phyloP scores from a whole-genome alignment of 129 eudicot genomes.

The Rutidosis leptorrhynchoides region DNA sequence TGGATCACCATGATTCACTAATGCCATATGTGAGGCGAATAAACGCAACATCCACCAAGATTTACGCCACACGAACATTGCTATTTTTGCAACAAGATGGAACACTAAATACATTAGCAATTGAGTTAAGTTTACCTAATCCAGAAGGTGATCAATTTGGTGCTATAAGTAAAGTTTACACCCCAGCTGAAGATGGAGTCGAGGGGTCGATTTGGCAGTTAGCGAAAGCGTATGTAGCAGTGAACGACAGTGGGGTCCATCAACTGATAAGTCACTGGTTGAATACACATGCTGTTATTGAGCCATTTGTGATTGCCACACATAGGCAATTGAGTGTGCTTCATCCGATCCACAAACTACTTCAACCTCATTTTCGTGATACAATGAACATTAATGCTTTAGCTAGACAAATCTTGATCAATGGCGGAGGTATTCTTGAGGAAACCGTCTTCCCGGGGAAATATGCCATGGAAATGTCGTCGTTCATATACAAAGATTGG shows the following conservation, averaged over 20 bases:
- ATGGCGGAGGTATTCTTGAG: slow-evolving; percentile 54
- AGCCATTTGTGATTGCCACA: slow-evolving; percentile 58
- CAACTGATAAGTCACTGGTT: slow-evolving; percentile 60
- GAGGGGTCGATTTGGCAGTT: slow-evolving; percentile 52
- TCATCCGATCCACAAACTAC: slow-evolving; percentile 60
- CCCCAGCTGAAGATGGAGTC: slow-evolving; percentile 41
- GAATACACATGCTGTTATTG: slow-evolving; percentile 55
- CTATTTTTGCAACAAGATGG: slow-evolving; percentile 38
- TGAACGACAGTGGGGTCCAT: slow-evolving; percentile 56
- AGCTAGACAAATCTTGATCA: slow-evolving; percentile 40
- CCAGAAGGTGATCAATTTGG: slow-evolving; percentile 35
- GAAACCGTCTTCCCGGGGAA: slow-evolving; percentile 42
- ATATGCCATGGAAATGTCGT: slow-evolving; percentile 54
- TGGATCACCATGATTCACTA: slow-evolving; percentile 49
- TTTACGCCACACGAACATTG: slow-evolving; percentile 56
- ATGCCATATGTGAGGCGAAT: slow-evolving; percentile 51
- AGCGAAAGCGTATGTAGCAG: slow-evolving; percentile 56
- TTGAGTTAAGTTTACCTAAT: slow-evolving; percentile 54
- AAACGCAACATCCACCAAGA: slow-evolving; percentile 42
- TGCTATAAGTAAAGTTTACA: slow-evolving; percentile 38
- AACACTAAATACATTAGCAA: slow-evolving; percentile 54
- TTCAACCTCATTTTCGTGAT: slow-evolving; percentile 58
- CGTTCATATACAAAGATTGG: slow-evolving; percentile 43
- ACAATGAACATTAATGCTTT: slow-evolving; percentile 55
- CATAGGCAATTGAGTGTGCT: slow-evolving; percentile 61